phyloP scores from a whole-genome alignment of 345 rosid genomes.

The Eucalyptus regnans region DNA sequence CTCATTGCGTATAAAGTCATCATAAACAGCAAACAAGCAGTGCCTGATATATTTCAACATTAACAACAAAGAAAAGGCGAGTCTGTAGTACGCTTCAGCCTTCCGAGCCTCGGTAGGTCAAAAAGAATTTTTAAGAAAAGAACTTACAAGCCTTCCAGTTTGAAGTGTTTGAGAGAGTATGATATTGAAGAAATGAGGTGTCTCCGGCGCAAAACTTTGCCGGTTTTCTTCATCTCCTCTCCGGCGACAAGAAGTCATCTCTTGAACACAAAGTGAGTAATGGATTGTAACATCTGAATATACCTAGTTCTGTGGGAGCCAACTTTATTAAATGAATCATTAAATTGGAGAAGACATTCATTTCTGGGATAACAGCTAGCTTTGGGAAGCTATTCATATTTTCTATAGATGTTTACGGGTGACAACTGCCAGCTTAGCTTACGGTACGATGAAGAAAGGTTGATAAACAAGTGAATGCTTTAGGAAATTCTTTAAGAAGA shows the following conservation, averaged over 20 bases:
- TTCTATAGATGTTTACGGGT: too few species aligned
- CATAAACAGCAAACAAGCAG: neutral
- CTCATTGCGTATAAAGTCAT: neutral
- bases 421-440: too few species aligned
- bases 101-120: neutral
- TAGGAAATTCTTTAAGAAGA: neutral
- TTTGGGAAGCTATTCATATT: too few species aligned
- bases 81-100: neutral
- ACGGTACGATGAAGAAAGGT: neutral
- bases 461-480: neutral
- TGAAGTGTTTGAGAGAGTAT: neutral
- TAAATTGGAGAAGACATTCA: neutral
- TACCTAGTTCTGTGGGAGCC: neutral
- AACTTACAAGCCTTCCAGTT: neutral
- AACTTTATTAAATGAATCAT: too few species aligned
- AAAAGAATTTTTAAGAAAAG: neutral
- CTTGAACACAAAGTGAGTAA: neutral
- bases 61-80: neutral
- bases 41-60: neutral
- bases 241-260: neutral
- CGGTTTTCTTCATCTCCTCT: neutral
- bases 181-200: neutral
- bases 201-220: neutral
- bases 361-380: neutral
- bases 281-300: too few species aligned